A percentile compares a stretch with the other conserved stretches of the same genome.
phyloP scores from a whole-genome alignment of 352 stramenopile species.

The Globisporangium uncinulatum region DNA sequence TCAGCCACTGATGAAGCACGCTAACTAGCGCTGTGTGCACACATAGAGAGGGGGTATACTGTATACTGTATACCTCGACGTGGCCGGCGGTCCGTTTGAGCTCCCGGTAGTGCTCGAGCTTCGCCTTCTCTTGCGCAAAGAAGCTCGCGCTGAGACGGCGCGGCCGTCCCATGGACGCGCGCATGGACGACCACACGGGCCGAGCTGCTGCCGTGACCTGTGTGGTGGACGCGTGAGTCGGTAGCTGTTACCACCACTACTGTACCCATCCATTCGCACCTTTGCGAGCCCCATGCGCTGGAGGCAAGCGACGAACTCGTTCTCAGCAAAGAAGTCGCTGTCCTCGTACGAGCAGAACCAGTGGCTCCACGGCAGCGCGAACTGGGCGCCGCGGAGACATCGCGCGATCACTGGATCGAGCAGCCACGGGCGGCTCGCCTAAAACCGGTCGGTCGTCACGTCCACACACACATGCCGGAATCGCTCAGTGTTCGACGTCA shows the following conservation, averaged over 20 bases:
- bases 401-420: not conserved
- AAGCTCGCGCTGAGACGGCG: conserved; percentile 63
- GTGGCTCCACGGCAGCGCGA: conserved; percentile 55
- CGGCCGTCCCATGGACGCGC: conserved; percentile 64
- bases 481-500: too few species aligned
- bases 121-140: conserved; percentile 60
- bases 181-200: conserved; percentile 73
- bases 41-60: too few species aligned
- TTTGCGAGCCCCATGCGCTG: conserved; percentile 57
- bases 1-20: too few species aligned
- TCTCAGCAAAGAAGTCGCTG: conserved; percentile 65
- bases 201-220: conserved; percentile 44
- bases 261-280: conserved; percentile 14
- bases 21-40: too few species aligned
- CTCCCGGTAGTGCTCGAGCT: conserved; percentile 51
- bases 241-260: not conserved
- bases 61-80: not conserved
- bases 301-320: conserved; percentile 75
- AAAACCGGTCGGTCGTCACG: too few species aligned
- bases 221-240: not conserved
- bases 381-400: conserved; percentile 14
- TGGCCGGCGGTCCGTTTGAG: conserved; percentile 26
- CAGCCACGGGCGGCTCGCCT: not conserved
- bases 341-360: conserved; percentile 72
- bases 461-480: too few species aligned